These are phyloP conservation scores for Stachybotrys echinatus DNA, from an alignment of 2,329 filamentous ascomycete genomes.

Conservation along the genomic window DNA sequence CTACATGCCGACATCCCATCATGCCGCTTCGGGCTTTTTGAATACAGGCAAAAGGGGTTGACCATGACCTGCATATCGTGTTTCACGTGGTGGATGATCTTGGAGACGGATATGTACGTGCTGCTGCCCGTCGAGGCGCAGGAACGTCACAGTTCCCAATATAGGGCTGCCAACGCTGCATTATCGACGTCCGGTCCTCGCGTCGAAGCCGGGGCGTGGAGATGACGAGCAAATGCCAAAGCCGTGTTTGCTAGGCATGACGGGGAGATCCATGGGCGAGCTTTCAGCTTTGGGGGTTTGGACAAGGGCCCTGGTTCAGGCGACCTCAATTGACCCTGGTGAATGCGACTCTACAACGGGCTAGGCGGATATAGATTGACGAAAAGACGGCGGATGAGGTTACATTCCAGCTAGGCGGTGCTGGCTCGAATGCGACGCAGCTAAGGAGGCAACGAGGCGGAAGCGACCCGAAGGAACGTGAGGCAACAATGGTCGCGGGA, in stretches of 20 bases:
- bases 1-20: not conserved
- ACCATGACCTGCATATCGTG: not conserved
- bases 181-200: not conserved
- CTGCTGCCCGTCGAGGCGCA: not conserved
- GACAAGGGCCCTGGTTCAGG: not conserved
- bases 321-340: too few species aligned
- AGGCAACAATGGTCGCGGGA: not conserved
- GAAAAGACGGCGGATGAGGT: not conserved
- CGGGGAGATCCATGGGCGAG: not conserved
- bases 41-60: not conserved
- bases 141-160: not conserved
- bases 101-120: not conserved
- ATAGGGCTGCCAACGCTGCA: not conserved
- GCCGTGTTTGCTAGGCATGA: too few species aligned
- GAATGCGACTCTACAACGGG: too few species aligned
- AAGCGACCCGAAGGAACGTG: not conserved
- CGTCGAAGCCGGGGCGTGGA: not conserved
- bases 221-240: not conserved
- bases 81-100: not conserved
- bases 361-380: not conserved
- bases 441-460: not conserved
- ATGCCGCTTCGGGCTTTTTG: not conserved
- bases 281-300: not conserved
- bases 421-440: not conserved
- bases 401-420: not conserved